Evolutionary conservation across 306 rosid species (phyloP).

Genomic region (Trifolium pratense): DNA sequence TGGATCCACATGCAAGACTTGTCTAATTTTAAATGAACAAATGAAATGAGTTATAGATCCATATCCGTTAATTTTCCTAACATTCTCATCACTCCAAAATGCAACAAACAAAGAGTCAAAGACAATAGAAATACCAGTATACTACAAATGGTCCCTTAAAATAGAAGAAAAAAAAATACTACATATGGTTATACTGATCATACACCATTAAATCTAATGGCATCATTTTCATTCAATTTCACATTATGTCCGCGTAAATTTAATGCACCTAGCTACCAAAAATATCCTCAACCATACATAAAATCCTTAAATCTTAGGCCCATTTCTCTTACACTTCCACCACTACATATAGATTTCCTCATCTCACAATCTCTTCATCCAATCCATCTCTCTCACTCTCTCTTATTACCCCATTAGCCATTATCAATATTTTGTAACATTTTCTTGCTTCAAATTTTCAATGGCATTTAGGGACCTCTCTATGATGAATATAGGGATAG

Average conservation of each 20-base stretch:
- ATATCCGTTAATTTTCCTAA: too few relatives aligned
- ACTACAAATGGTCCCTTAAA: too few relatives aligned
- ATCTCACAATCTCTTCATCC: constrained; percentile 38
- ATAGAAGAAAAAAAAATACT: too few relatives aligned
- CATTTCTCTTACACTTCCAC: constrained; percentile 8
- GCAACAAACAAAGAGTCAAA: constrained; percentile 15
- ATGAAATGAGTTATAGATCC: too few relatives aligned
- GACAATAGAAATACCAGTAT: not conserved
- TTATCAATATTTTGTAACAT: not conserved
- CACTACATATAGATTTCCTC: constrained; percentile 44
- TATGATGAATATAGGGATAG: constrained; percentile 22
- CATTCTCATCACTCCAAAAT: not conserved
- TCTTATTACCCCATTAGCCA: not conserved
- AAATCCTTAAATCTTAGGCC: constrained; percentile 25
- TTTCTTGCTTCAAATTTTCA: not conserved
- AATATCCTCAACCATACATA: constrained; percentile 58
- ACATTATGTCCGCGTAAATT: constrained; percentile 72
- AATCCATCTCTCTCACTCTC: not conserved
- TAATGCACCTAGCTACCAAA: constrained; percentile 53
- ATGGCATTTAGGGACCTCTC: constrained; percentile 3
- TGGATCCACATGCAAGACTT: too few relatives aligned
- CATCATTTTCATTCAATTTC: constrained; percentile 32
- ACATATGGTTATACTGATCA: not conserved
- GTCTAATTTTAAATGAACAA: too few relatives aligned
- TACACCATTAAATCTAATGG: not conserved